phyloP scores from a whole-genome alignment of 495 filamentous ascomycete species.

The Penicillium maclennaniae region DNA sequence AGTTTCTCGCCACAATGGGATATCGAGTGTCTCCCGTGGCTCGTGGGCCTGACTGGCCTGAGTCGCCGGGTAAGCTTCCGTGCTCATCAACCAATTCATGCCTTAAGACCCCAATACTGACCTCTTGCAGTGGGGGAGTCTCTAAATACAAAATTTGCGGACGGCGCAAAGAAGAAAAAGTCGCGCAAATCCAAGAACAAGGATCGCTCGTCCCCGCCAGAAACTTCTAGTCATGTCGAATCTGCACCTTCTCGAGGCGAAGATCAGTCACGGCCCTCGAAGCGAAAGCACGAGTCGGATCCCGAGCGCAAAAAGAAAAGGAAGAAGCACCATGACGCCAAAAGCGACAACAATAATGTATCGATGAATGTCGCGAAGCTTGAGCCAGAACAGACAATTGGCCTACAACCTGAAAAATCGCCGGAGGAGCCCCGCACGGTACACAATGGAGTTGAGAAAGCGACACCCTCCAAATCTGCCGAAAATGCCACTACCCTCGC shows the following conservation, averaged over 20 bases:
- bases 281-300: slow-evolving; percentile 22
- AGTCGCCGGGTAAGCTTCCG: neutral
- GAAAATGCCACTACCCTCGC: neutral
- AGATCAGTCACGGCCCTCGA: slow-evolving; percentile 7
- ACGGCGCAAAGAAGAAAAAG: slow-evolving; percentile 11
- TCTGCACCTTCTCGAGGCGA: slow-evolving; percentile 1
- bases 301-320: slow-evolving; percentile 13
- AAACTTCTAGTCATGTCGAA: neutral
- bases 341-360: neutral
- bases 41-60: neutral
- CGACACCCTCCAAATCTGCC: neutral
- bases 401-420: neutral
- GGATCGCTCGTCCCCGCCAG: neutral
- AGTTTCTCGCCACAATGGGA: neutral
- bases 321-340: slow-evolving; percentile 9
- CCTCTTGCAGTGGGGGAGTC: neutral
- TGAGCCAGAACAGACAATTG: neutral
- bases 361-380: neutral
- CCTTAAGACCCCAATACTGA: neutral
- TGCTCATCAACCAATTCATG: neutral
- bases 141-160: neutral
- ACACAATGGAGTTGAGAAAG: neutral
- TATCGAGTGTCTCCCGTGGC: neutral
- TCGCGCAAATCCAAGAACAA: slow-evolving; percentile 1
- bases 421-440: neutral